Conservation (phyloP, 352 stramenopile species). For the Halophytophthora polymorphica region DNA sequence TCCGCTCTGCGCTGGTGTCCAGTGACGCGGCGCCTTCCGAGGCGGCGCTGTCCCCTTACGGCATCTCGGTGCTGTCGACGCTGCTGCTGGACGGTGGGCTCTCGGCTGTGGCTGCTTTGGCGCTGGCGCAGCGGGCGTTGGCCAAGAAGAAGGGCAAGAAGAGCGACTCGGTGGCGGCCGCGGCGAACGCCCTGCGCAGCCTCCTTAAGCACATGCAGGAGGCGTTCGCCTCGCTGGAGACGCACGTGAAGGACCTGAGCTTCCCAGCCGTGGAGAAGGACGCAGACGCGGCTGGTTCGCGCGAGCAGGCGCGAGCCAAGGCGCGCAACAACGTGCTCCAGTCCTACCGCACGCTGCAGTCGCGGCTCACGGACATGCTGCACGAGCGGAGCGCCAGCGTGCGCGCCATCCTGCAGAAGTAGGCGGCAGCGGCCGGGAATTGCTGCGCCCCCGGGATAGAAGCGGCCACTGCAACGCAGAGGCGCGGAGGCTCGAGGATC, state of each 20-base stretch:
- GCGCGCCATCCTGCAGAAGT: conserved; percentile 44
- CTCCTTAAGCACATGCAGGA: conserved; percentile 69
- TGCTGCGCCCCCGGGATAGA: too few relatives aligned
- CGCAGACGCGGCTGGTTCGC: conserved; percentile 1
- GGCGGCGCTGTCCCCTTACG: conserved; percentile 43
- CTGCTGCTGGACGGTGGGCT: conserved; percentile 60
- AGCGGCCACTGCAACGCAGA: too few relatives aligned
- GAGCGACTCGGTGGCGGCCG: conserved; percentile 32
- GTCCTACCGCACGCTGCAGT: conserved; percentile 38
- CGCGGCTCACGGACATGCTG: conserved; percentile 30
- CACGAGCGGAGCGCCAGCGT: conserved; percentile 30
- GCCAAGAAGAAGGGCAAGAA: conserved; percentile 73
- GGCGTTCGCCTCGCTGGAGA: conserved; percentile 32
- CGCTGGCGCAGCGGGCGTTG: conserved; percentile 33
- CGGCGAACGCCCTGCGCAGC: conserved; percentile 35
- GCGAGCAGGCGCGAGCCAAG: conserved; percentile 23
- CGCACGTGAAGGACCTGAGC: conserved; percentile 28
- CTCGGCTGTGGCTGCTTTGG: conserved; percentile 48
- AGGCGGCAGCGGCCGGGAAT: too few relatives aligned
- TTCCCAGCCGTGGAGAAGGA: conserved; percentile 8
- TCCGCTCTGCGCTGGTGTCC: conserved; percentile 20
- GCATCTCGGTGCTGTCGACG: conserved; percentile 45
- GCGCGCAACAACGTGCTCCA: conserved; percentile 32
- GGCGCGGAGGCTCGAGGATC: too few relatives aligned
- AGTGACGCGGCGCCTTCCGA: not conserved